phyloP scores from a whole-genome alignment of 176 grass and related monocot species.

The Secale cereale region DNA sequence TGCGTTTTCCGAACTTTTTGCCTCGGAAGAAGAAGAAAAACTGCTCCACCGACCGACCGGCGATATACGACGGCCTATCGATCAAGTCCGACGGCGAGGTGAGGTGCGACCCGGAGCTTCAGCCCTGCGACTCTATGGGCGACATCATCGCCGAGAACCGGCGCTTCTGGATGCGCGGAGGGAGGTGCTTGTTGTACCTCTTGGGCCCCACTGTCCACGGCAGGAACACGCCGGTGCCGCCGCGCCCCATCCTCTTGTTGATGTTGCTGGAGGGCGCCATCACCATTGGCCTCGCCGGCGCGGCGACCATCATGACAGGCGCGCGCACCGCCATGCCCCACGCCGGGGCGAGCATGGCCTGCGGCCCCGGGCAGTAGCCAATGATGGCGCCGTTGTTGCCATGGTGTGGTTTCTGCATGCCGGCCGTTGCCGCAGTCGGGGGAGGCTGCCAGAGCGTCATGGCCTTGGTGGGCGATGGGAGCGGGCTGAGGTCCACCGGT shows the following conservation, averaged over 20 bases:
- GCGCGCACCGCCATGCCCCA: conserved; percentile 76
- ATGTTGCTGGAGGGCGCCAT: conserved; percentile 37
- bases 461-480: conserved; percentile 70
- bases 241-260: conserved; percentile 58
- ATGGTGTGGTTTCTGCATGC: conserved; percentile 36
- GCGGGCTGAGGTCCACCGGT: conserved; percentile 47
- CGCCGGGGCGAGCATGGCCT: conserved; percentile 58
- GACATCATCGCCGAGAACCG: conserved; percentile 73
- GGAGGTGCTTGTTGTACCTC: conserved; percentile 89
- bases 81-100: conserved; percentile 8
- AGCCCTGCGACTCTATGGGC: conserved; percentile 68
- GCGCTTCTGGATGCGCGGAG: conserved; percentile 97
- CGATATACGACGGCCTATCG: neutral
- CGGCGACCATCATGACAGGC: conserved; percentile 61
- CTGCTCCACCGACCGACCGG: conserved; percentile 24
- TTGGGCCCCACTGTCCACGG: conserved; percentile 93
- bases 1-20: conserved; percentile 6
- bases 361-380: conserved; percentile 53
- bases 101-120: neutral
- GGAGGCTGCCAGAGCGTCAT: conserved; percentile 69
- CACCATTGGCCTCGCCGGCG: conserved; percentile 58
- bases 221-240: conserved; percentile 94
- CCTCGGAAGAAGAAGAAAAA: conserved; percentile 27
- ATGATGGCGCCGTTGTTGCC: conserved; percentile 34
- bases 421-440: conserved; percentile 8